phyloP scores from a whole-genome alignment of 768 basidiomycete genomes.

The Amylocystis lapponica region DNA sequence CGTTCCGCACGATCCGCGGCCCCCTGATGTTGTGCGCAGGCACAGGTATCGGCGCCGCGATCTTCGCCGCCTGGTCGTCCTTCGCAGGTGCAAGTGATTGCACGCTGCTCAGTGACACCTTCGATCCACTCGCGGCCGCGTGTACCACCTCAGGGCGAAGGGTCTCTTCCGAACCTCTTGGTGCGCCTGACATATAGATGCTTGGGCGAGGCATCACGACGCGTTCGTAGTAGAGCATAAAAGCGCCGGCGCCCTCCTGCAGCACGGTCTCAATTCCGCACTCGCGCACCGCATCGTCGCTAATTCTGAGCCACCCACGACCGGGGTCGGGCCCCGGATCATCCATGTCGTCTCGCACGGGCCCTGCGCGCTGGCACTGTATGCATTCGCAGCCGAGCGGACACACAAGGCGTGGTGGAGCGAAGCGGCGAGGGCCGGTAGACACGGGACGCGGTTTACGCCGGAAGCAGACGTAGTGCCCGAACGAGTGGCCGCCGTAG shows the following conservation, averaged over 20 bases:
- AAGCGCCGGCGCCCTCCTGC: conserved; percentile 68
- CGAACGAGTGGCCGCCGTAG: conserved; percentile 88
- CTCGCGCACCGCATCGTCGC: conserved; percentile 77
- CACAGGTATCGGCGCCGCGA: background rate
- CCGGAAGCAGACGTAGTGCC: conserved; percentile 91
- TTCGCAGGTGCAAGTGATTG: background rate
- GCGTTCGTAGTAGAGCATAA: conserved; percentile 95
- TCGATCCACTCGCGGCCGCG: conserved; percentile 25
- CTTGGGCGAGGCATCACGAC: conserved; percentile 26
- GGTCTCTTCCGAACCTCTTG: conserved; percentile 59
- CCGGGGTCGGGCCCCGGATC: conserved; percentile 35
- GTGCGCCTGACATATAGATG: conserved; percentile 22
- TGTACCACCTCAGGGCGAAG: conserved; percentile 41
- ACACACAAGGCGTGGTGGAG: conserved; percentile 34
- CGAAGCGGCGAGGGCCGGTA: conserved; percentile 33
- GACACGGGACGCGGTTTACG: conserved; percentile 61
- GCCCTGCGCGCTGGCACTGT: conserved; percentile 40
- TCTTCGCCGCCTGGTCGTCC: background rate
- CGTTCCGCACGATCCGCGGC: conserved; percentile 17
- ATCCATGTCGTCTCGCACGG: conserved; percentile 54
- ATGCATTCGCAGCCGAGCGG: conserved; percentile 43
- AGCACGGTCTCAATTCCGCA: conserved; percentile 71
- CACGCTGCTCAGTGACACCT: conserved; percentile 2
- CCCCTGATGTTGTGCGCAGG: conserved; percentile 8
- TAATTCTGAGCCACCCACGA: conserved; percentile 81